Conservation (phyloP, 108 stramenopile genomes). For the Fistulifera solaris region DNA sequence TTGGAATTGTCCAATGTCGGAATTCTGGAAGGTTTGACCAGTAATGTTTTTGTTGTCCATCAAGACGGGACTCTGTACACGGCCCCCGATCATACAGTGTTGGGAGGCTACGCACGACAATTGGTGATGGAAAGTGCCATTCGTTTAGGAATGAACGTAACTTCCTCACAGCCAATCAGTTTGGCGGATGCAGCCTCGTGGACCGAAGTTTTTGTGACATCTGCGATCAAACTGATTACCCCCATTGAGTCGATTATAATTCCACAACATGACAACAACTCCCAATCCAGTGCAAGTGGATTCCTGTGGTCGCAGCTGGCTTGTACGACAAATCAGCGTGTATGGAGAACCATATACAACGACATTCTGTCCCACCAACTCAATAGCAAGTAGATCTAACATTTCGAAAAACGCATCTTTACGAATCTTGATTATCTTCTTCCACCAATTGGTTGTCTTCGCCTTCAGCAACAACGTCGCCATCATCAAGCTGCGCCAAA, state of each 20-base stretch:
- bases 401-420: too few species aligned
- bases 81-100: conserved; percentile 24
- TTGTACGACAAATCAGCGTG: too few species aligned
- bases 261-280: conserved; percentile 7
- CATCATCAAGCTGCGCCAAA: background rate
- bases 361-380: too few species aligned
- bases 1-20: conserved; percentile 49
- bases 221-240: conserved; percentile 45
- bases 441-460: too few species aligned
- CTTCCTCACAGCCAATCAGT: conserved; percentile 14
- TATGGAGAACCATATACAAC: too few species aligned
- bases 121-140: conserved; percentile 33
- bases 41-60: conserved; percentile 69
- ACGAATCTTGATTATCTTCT: too few species aligned
- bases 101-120: conserved; percentile 59
- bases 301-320: too few species aligned
- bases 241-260: conserved; percentile 40
- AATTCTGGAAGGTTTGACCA: conserved; percentile 69
- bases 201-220: conserved; percentile 72
- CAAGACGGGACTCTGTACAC: conserved; percentile 48
- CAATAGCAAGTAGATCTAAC: too few species aligned
- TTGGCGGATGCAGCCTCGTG: conserved; percentile 38
- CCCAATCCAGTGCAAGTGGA: too few species aligned
- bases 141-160: conserved; percentile 27
- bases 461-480: background rate